A percentile compares a stretch with the other conserved stretches of the same genome.
Conservation (phyloP, 2,329 filamentous ascomycete genomes). For the Thyridium curvatum region DNA sequence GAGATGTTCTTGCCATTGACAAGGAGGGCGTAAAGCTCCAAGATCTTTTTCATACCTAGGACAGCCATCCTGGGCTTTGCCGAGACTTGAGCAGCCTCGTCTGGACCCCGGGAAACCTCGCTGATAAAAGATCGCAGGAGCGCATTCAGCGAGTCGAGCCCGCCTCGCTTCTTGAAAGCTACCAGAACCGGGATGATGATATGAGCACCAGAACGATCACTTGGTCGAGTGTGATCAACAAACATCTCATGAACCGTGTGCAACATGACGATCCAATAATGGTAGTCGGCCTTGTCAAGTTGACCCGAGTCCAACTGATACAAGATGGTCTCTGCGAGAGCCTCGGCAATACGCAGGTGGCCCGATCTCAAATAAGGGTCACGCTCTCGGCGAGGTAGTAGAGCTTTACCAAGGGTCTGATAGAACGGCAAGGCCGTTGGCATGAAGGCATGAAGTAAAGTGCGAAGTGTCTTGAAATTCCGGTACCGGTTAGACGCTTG, state of each 20-base stretch:
- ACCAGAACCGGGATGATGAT: slow-evolving; percentile 72
- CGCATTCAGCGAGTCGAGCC: slow-evolving; percentile 66
- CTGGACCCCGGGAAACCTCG: slow-evolving; percentile 37
- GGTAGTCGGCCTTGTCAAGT: slow-evolving; percentile 55
- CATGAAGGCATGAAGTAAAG: slow-evolving; percentile 72
- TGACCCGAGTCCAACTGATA: slow-evolving; percentile 54
- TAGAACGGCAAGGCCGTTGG: slow-evolving; percentile 79
- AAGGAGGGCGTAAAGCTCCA: slow-evolving; percentile 73
- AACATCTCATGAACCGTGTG: slow-evolving; percentile 73
- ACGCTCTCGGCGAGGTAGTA: slow-evolving; percentile 67
- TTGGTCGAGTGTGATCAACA: slow-evolving; percentile 55
- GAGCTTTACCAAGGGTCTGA: slow-evolving; percentile 74
- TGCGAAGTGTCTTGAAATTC: slow-evolving; percentile 73
- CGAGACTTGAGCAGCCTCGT: slow-evolving; percentile 32
- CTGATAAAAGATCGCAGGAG: slow-evolving; percentile 65
- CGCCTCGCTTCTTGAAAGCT: slow-evolving; percentile 77
- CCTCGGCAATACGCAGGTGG: slow-evolving; percentile 51
- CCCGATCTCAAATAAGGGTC: slow-evolving; percentile 53
- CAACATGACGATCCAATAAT: slow-evolving; percentile 77
- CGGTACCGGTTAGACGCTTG: slow-evolving; percentile 32
- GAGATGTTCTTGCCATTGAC: slow-evolving; percentile 71
- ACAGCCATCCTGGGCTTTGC: slow-evolving; percentile 42
- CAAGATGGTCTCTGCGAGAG: slow-evolving; percentile 66
- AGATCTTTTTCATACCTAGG: slow-evolving; percentile 69
- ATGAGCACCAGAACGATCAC: slow-evolving; percentile 39